Evolutionary conservation across 805 yeast species (phyloP), one percentile per base, ranked within the genome.

Genomic region (Candida pseudoglaebosa): DNA sequence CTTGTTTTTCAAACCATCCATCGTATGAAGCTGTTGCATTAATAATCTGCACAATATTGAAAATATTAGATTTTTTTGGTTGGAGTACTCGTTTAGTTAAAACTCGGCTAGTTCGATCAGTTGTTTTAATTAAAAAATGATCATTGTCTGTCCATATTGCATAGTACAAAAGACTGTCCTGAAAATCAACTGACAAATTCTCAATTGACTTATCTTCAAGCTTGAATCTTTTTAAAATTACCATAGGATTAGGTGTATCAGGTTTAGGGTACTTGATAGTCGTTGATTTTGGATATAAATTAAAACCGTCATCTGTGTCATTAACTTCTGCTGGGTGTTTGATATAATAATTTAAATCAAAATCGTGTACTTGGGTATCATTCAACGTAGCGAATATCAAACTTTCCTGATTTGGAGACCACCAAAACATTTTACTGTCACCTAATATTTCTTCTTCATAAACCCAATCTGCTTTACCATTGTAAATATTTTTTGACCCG

Each of bases 401-500:
- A 40, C 65, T 63, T 1, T 75, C 57, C 47, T 78, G 84, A 47
- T 80, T 77, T 2, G 82, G 80, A 12, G 81, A 65, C 90, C 91
- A 85, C 84, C 88, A 84, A n/a, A 83, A 59, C 0, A 84, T 75
- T 30, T 56, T 62, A 45, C 81, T 86, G 13, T 61, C 51, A 0
- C 70, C 73, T 6, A 77, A 56, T 0, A 85, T 86, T 50, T 85
- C 95, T 54, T 85, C 95, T 57, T 85, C 95, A 54, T 84, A 84
- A 1, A 84, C 80, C 93, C 95, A 85, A 52, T 84, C 93, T 0
- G 90, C 77, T 48, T 71, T 80, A 2, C 87, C 95, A 48, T 84
- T 80, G 42, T 72, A 70, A 4, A 82, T 63, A 28, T 69, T 56
- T 1, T 47, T 50, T 10, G 73, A 61, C 0, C 89, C 90, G 51